Base-by-base conservation (phyloP, 2,329 filamentous ascomycete species). In the Claviceps cyperi region DNA sequence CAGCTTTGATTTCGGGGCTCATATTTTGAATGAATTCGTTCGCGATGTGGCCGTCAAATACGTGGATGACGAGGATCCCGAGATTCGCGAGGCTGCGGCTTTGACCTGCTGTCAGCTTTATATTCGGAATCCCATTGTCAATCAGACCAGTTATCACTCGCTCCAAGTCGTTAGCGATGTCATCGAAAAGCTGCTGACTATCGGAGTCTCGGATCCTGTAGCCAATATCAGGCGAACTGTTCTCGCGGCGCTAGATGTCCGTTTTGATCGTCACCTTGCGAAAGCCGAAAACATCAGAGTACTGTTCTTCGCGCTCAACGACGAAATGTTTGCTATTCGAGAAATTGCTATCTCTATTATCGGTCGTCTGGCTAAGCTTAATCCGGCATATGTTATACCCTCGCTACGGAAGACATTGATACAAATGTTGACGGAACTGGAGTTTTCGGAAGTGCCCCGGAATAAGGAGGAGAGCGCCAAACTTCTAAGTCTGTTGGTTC, bases 101-200 rank as follows among this genome's bases (percentile, higher is more conserved):
- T 74, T 99, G 53, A 99, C 94, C 5, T 97, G 92, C 67, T 99
- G 94, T 62, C 94, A 99, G 65, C 78, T 99, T 44, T 97, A 97
- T 61, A 86, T 97, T 44, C 83, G 88, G 58, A 94, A 99, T 63
- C 92, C 92, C 0, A 97, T 98, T 56, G 89, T 98, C 60, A 92
- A 95, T 59, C 92, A 99, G 68, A 96, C 91, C 6, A 97, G 92
- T 64, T 87, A 91, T 56, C 92, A 98, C 64, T 91, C 92, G 0
- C 86, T 97, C 40, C 89, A 96, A 63, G 92, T 98, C 28, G 94
- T 99, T 44, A 87, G 91, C 50, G 92, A 98, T 64, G 92, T 99
- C 35, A 95, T 99, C 52, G 90, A 97, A 67, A 96, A 92, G 62
- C 78, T 99, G 1, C 74, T 98, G 54, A 96, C 91, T 0, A 90